These are phyloP conservation scores for Malus fusca DNA, from an alignment of 306 rosid genomes.

Conservation along the genomic window DNA sequence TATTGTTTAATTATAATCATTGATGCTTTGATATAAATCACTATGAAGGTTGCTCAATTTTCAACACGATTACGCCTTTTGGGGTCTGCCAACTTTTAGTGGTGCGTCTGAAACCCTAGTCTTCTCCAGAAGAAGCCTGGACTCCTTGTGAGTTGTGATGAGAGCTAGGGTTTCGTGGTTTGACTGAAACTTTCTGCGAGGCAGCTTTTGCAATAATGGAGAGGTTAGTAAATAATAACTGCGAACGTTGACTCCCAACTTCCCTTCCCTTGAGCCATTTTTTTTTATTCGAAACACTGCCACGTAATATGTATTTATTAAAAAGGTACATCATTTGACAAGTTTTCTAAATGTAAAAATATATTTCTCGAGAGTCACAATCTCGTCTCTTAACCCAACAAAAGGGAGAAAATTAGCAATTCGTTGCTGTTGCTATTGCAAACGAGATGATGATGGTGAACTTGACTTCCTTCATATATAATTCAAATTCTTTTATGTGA, in stretches of 20 bases:
- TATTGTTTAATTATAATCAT: neutral
- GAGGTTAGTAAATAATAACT: constrained; percentile 21
- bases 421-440: neutral
- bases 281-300: too few species aligned
- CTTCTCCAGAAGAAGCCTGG: constrained; percentile 9
- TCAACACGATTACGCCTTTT: neutral
- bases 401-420: neutral
- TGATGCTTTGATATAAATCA: too few species aligned
- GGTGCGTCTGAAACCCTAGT: constrained; percentile 31
- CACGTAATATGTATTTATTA: too few species aligned
- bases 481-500: neutral
- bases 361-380: neutral
- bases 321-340: neutral
- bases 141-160: constrained; percentile 9
- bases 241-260: constrained; percentile 54
- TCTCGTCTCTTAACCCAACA: neutral
- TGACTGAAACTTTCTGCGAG: constrained; percentile 35
- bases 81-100: neutral
- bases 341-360: too few species aligned
- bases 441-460: neutral
- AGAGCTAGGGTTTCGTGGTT: constrained; percentile 38
- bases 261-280: constrained; percentile 12
- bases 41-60: neutral
- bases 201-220: constrained; percentile 31
- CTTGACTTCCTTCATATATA: neutral